phyloP scores from a whole-genome alignment of 139 green algal genomes.

The Chlorella sp. region DNA sequence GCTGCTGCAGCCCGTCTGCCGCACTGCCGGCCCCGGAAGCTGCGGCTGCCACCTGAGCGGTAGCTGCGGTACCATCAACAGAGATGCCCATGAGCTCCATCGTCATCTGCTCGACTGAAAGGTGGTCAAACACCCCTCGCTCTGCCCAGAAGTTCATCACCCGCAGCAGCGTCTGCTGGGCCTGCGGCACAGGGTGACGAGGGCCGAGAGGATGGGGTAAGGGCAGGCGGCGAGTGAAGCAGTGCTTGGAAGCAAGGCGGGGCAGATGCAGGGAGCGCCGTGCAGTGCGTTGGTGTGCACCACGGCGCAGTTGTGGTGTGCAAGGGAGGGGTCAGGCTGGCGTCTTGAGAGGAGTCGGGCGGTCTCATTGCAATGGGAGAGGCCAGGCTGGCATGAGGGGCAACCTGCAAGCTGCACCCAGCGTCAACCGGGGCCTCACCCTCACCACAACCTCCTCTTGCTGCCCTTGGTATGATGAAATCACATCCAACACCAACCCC shows the following conservation, averaged over 20 bases:
- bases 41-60: not conserved
- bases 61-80: conserved; percentile 23
- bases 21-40: not conserved
- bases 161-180: conserved; percentile 27
- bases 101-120: not conserved
- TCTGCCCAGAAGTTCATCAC: conserved; percentile 48
- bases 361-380: too few relatives aligned
- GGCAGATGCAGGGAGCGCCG: not conserved
- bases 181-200: not conserved
- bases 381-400: too few relatives aligned
- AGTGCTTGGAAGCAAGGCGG: not conserved
- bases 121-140: conserved; percentile 19
- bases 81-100: conserved; percentile 14
- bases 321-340: too few relatives aligned
- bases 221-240: not conserved
- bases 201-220: not conserved
- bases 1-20: not conserved
- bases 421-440: too few relatives aligned
- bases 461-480: too few relatives aligned
- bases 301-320: too few relatives aligned
- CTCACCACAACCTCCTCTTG: too few relatives aligned
- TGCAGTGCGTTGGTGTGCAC: too few relatives aligned
- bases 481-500: too few relatives aligned
- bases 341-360: too few relatives aligned
- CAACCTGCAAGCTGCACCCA: not conserved